Percentiles rank a stretch among this genome's conserved stretches.
phyloP scores from a whole-genome alignment of 345 rosid species.

The Turnera subulata region DNA sequence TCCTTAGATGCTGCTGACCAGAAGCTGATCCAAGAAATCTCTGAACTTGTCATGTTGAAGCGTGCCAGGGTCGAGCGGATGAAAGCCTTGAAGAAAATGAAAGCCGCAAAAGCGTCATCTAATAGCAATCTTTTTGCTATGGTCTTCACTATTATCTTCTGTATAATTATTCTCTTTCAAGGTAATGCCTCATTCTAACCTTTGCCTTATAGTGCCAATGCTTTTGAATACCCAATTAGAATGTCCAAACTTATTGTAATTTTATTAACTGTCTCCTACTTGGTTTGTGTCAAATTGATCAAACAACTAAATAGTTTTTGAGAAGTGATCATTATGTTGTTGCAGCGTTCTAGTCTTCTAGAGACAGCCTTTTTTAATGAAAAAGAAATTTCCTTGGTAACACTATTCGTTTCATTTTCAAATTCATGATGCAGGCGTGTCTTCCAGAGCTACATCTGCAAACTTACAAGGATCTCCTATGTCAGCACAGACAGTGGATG shows the following conservation, averaged over 20 bases:
- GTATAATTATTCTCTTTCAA: constrained; percentile 42
- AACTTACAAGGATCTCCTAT: constrained; percentile 42
- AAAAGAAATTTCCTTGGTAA: background rate
- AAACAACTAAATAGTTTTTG: too few species aligned
- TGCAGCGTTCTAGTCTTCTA: background rate
- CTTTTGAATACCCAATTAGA: background rate
- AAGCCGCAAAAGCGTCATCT: constrained; percentile 55
- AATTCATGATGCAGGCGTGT: constrained; percentile 49
- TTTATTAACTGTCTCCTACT: too few species aligned
- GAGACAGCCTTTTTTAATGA: background rate
- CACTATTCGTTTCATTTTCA: background rate
- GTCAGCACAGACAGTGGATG: constrained; percentile 38
- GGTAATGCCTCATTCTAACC: constrained; percentile 7
- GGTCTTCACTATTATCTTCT: constrained; percentile 58
- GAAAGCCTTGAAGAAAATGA: constrained; percentile 81
- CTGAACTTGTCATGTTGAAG: constrained; percentile 80
- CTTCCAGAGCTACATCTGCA: constrained; percentile 35
- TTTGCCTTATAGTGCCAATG: background rate
- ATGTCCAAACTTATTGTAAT: too few species aligned
- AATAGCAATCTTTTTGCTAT: constrained; percentile 49
- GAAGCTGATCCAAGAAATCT: constrained; percentile 71
- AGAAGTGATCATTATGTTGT: background rate
- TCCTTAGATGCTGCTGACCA: constrained; percentile 77
- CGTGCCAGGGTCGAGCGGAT: constrained; percentile 78
- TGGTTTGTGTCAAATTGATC: too few species aligned